Conservation (phyloP, 2,329 filamentous ascomycete genomes). For the Cercospora sojina region DNA sequence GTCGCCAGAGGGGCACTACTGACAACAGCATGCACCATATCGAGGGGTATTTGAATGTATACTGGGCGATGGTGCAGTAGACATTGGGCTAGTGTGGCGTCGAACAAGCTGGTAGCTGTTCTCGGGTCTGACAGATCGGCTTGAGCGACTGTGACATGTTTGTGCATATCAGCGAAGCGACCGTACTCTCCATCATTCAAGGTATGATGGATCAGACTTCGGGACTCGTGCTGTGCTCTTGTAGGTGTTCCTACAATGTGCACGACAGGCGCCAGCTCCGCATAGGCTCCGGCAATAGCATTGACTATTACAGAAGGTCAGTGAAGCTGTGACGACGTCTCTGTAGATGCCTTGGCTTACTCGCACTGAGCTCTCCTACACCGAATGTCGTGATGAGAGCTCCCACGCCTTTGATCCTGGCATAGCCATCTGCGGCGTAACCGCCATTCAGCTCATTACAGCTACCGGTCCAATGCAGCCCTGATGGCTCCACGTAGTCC, state of each 20-base stretch:
- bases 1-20: conserved; percentile 35
- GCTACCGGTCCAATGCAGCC: conserved; percentile 55
- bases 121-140: conserved; percentile 21
- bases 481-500: conserved; percentile 57
- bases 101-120: conserved; percentile 11
- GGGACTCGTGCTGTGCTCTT: conserved; percentile 8
- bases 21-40: conserved; percentile 26
- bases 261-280: conserved; percentile 47
- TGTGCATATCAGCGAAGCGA: conserved; percentile 22
- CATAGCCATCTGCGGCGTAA: conserved; percentile 20
- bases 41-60: conserved; percentile 19
- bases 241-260: conserved; percentile 42
- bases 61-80: conserved; percentile 17
- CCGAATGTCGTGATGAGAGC: conserved; percentile 60
- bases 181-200: conserved; percentile 19
- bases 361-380: conserved; percentile 53
- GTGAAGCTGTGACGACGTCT: neutral
- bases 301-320: conserved; percentile 35
- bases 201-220: conserved; percentile 10
- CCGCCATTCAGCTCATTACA: conserved; percentile 21
- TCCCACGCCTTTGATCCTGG: conserved; percentile 33
- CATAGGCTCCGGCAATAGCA: conserved; percentile 46
- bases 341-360: neutral
- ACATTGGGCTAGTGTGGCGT: conserved; percentile 16
- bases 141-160: conserved; percentile 23